phyloP scores from a whole-genome alignment of 257 asterid genomes.

The Nicotiana noctiflora region DNA sequence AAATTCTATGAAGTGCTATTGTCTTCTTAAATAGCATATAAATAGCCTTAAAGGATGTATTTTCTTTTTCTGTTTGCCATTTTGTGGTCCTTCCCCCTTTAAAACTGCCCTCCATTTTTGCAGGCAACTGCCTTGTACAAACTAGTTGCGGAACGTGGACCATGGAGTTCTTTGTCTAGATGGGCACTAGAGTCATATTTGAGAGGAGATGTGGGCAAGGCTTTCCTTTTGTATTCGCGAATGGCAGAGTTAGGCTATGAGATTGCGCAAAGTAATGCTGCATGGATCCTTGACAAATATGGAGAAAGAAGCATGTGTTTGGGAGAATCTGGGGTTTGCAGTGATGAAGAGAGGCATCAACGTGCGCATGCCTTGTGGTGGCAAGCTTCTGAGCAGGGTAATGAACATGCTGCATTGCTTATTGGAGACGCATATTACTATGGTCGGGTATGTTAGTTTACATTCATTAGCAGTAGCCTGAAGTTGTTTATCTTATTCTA shows the following conservation, averaged over 20 bases:
- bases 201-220: conserved; percentile 83
- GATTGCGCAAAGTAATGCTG: conserved; percentile 98
- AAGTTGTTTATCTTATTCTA: not conserved
- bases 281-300: conserved; percentile 98
- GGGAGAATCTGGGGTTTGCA: conserved; percentile 89
- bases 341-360: conserved; percentile 89
- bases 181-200: conserved; percentile 96
- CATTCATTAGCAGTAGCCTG: not conserved
- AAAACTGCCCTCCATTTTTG: not conserved
- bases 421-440: conserved; percentile 98
- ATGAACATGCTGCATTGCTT: conserved; percentile 96
- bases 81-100: not conserved
- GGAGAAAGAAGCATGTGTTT: conserved; percentile 81
- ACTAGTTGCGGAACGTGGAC: conserved; percentile 96
- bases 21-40: not conserved
- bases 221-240: conserved; percentile 82
- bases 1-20: not conserved
- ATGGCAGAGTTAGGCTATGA: conserved; percentile 99
- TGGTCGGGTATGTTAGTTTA: conserved; percentile 68
- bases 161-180: conserved; percentile 98
- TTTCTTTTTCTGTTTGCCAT: not conserved
- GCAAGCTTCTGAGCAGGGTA: conserved; percentile 99
- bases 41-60: not conserved
- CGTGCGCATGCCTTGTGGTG: conserved; percentile 90
- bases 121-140: conserved; percentile 94